Evolutionary conservation across 352 stramenopile species (phyloP).

Genomic region (Globisporangium orthogonon): DNA sequence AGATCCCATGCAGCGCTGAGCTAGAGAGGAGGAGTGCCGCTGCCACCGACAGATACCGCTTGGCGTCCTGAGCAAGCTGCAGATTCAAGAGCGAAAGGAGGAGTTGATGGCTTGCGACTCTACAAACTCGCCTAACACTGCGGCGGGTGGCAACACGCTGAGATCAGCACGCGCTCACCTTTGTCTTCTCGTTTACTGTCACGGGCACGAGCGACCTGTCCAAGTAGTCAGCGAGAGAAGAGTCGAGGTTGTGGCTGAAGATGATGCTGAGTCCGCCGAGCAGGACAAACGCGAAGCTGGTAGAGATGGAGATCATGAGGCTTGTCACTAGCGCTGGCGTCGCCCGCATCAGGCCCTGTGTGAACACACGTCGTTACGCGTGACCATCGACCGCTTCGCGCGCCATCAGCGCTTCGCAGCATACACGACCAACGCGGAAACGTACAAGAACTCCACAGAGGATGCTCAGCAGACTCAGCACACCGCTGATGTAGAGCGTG

Average conservation of each 20-base stretch:
- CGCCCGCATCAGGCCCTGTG: conserved; percentile 20
- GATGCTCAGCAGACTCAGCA: conserved; percentile 37
- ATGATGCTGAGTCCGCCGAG: conserved; percentile 56
- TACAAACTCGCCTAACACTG: too few relatives aligned
- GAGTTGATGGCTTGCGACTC: too few relatives aligned
- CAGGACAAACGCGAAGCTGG: conserved; percentile 39
- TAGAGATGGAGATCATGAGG: conserved; percentile 42
- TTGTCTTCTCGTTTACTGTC: conserved; percentile 23
- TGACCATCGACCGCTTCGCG: background rate
- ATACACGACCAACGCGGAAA: background rate
- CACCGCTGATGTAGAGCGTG: conserved; percentile 25
- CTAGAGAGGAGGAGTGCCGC: conserved; percentile 32
- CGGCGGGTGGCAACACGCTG: background rate
- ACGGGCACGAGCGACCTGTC: conserved; percentile 36
- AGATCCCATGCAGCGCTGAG: conserved; percentile 26
- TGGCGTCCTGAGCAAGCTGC: conserved; percentile 38
- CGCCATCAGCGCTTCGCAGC: too few relatives aligned
- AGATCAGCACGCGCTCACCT: conserved; percentile 18
- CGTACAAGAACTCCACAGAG: conserved; percentile 37
- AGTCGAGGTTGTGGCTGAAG: conserved; percentile 31
- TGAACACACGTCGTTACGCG: background rate
- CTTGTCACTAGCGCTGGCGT: conserved; percentile 46
- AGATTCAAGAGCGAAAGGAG: too few relatives aligned
- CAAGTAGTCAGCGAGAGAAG: conserved; percentile 42
- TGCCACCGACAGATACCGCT: conserved; percentile 27